These are phyloP conservation scores for Yamadazyma oceani DNA, from an alignment of 1,139 yeast genomes.

Conservation along the genomic window DNA sequence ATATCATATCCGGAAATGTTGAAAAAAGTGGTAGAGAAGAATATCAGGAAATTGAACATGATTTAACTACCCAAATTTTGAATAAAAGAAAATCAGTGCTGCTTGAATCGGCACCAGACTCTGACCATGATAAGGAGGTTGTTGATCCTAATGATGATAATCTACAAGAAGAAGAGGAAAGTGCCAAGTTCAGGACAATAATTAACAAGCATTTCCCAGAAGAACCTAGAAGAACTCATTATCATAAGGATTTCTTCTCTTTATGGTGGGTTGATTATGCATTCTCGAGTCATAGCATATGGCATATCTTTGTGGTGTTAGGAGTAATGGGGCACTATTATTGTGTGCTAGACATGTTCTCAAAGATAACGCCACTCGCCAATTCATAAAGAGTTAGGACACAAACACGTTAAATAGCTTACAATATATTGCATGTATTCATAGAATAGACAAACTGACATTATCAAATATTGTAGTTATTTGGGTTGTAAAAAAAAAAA, in stretches of 20 bases:
- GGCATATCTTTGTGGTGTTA: conserved; percentile 89
- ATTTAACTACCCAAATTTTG: conserved; percentile 24
- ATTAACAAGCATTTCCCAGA: conserved; percentile 56
- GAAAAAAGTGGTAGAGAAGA: conserved; percentile 48
- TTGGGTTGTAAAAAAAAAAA: not conserved
- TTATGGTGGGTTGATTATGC: conserved; percentile 85
- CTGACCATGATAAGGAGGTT: not conserved
- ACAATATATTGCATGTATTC: not conserved
- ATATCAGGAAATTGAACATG: conserved; percentile 40
- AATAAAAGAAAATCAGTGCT: conserved; percentile 7
- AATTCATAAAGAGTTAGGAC: not conserved
- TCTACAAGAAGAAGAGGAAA: conserved; percentile 16
- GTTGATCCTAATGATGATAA: conserved; percentile 6
- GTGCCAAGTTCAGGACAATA: conserved; percentile 32
- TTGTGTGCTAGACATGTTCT: conserved; percentile 72
- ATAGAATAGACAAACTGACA: not conserved
- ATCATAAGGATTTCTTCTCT: conserved; percentile 52
- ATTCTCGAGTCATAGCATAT: conserved; percentile 79
- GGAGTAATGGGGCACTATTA: conserved; percentile 87
- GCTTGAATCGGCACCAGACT: not conserved
- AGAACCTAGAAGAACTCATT: conserved; percentile 45
- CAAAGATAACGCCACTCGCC: conserved; percentile 12
- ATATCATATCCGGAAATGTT: conserved; percentile 36
- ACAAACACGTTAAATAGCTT: conserved; percentile 10
- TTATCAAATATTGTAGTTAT: not conserved